These are phyloP conservation scores for Cyberlindnera nakhonratchasimensis DNA, from an alignment of 805 yeast genomes.

Conservation along the genomic window DNA sequence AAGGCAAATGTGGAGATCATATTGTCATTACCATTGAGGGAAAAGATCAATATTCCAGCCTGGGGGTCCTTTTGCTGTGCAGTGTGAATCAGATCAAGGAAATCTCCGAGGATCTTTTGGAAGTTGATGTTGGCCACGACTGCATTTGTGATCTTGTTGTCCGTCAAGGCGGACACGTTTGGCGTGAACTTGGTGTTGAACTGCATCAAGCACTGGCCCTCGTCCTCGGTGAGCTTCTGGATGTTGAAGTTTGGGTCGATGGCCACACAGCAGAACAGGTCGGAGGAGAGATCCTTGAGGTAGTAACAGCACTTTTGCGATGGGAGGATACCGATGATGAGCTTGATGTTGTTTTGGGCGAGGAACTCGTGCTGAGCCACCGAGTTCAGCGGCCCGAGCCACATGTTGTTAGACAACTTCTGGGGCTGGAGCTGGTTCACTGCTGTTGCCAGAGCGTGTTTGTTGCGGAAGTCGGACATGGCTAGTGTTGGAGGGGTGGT, in stretches of 20 bases:
- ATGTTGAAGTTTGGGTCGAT: constrained; percentile 35
- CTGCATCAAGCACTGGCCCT: constrained; percentile 25
- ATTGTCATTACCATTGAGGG: constrained; percentile 30
- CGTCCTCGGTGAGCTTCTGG: constrained; percentile 27
- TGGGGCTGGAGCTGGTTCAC: constrained; percentile 37
- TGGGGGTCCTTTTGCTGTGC: constrained; percentile 25
- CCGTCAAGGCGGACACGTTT: constrained; percentile 19
- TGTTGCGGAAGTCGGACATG: constrained; percentile 26
- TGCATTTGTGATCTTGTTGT: constrained; percentile 23
- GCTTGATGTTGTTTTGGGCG: constrained; percentile 36
- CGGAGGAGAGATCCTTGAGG: constrained; percentile 27
- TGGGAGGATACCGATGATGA: constrained; percentile 36
- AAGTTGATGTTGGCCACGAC: constrained; percentile 25
- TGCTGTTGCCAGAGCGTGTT: constrained; percentile 25
- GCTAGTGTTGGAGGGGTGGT: not conserved
- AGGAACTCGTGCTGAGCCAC: constrained; percentile 38
- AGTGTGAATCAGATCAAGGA: constrained; percentile 17
- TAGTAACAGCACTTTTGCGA: constrained; percentile 32
- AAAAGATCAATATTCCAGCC: constrained; percentile 27
- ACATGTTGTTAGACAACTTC: constrained; percentile 37
- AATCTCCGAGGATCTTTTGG: constrained; percentile 26
- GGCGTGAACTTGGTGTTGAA: constrained; percentile 29
- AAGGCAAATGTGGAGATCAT: constrained; percentile 23
- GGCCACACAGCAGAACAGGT: constrained; percentile 29
- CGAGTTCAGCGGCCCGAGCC: constrained; percentile 45